phyloP scores from a whole-genome alignment of 805 yeast genomes.

The Kluyveromyces lactis region DNA sequence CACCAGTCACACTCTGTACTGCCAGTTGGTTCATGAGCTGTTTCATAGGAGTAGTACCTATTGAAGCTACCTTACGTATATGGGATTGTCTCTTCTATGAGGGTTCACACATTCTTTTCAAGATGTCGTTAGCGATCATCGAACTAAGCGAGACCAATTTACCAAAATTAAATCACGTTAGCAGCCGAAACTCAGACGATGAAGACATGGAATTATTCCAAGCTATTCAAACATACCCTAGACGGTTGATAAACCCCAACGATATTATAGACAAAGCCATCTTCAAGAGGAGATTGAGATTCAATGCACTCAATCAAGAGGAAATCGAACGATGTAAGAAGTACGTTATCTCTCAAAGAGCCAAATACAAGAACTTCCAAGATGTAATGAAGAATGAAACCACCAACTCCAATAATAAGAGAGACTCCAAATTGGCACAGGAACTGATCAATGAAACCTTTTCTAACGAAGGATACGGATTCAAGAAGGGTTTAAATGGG shows the following conservation, averaged over 20 bases:
- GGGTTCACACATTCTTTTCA: slow-evolving; percentile 78
- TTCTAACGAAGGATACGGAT: slow-evolving; percentile 36
- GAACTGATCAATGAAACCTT: slow-evolving; percentile 27
- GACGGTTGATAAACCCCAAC: slow-evolving; percentile 59
- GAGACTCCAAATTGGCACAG: slow-evolving; percentile 12
- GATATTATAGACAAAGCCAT: slow-evolving; percentile 56
- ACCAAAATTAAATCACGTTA: slow-evolving; percentile 11
- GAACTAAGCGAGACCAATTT: slow-evolving; percentile 66
- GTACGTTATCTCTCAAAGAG: slow-evolving; percentile 63
- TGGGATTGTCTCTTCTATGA: slow-evolving; percentile 96
- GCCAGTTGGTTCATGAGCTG: slow-evolving; percentile 98
- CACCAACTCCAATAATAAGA: slow-evolving; percentile 3
- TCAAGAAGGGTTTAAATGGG: slow-evolving; percentile 37
- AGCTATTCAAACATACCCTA: slow-evolving; percentile 76
- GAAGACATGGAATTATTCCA: slow-evolving; percentile 70
- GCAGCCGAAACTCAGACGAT: slow-evolving; percentile 17
- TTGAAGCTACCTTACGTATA: slow-evolving; percentile 77
- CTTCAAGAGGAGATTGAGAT: slow-evolving; percentile 63
- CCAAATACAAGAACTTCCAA: slow-evolving; percentile 25
- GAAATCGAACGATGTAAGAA: slow-evolving; percentile 72
- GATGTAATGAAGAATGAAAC: slow-evolving; percentile 13
- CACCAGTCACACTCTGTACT: slow-evolving; percentile 88
- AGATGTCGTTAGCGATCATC: slow-evolving; percentile 72
- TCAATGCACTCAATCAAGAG: slow-evolving; percentile 70
- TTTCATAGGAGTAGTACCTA: slow-evolving; percentile 85